Evolutionary conservation across 345 rosid species (phyloP).

Genomic region (Laguncularia racemosa): DNA sequence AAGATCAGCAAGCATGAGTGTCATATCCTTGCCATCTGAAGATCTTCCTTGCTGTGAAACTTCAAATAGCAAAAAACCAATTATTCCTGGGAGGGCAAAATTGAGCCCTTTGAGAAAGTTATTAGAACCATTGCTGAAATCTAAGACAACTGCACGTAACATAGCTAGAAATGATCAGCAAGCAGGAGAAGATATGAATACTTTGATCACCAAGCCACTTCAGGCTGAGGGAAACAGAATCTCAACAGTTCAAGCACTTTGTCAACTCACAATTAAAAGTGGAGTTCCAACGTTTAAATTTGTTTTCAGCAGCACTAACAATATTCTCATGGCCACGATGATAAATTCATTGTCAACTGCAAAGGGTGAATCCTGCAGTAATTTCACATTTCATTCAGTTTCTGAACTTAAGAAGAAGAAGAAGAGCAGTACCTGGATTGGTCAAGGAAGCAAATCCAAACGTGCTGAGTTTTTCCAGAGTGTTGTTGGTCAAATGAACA

Average conservation of each 20-base stretch:
- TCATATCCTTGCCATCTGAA: slow-evolving; percentile 39
- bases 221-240: slow-evolving; percentile 25
- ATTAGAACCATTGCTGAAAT: slow-evolving; percentile 59
- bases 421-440: slow-evolving; percentile 58
- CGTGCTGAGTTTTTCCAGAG: slow-evolving; percentile 39
- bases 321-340: slow-evolving; percentile 62
- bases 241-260: slow-evolving; percentile 41
- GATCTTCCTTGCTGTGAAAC: slow-evolving; percentile 24
- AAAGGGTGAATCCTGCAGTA: slow-evolving; percentile 30
- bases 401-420: slow-evolving; percentile 44
- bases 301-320: slow-evolving; percentile 38
- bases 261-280: slow-evolving; percentile 52
- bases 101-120: slow-evolving; percentile 73
- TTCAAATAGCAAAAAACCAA: slow-evolving; percentile 31
- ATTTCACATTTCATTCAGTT: slow-evolving; percentile 56
- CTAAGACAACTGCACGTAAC: slow-evolving; percentile 25
- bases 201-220: slow-evolving; percentile 19
- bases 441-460: slow-evolving; percentile 49
- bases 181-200: slow-evolving; percentile 15
- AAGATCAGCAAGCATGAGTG: slow-evolving; percentile 35
- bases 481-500: slow-evolving; percentile 54
- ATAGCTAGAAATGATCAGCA: slow-evolving; percentile 31
- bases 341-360: slow-evolving; percentile 30
- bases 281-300: slow-evolving; percentile 68
- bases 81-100: slow-evolving; percentile 32